phyloP scores from a whole-genome alignment of 2,329 filamentous ascomycete species.

The Colletotrichum camelliae region DNA sequence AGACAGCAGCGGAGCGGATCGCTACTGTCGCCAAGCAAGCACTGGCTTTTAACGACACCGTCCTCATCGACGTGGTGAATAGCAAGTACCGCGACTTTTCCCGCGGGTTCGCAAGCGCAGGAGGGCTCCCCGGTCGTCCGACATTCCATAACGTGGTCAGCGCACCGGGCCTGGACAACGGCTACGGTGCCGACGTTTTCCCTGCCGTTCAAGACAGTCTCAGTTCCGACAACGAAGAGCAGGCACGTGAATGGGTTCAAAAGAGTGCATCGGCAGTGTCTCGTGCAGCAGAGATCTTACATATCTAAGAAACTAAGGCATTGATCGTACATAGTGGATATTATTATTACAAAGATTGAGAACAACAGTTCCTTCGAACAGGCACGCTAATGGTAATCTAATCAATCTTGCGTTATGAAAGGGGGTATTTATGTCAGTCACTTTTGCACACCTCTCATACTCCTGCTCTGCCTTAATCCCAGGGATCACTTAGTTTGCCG shows the following conservation, averaged over 20 bases:
- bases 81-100: slow-evolving; percentile 15
- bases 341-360: background rate
- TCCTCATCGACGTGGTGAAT: background rate
- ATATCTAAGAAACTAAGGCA: background rate
- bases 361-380: background rate
- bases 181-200: slow-evolving; percentile 9
- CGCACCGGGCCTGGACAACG: slow-evolving; percentile 3
- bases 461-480: background rate
- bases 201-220: slow-evolving; percentile 15
- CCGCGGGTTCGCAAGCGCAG: slow-evolving; percentile 12
- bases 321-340: background rate
- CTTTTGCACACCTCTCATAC: background rate
- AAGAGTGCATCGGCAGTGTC: slow-evolving; percentile 10
- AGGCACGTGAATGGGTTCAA: background rate
- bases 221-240: background rate
- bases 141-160: slow-evolving; percentile 16
- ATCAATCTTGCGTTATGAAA: background rate
- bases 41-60: slow-evolving; percentile 3
- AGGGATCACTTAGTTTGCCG: background rate
- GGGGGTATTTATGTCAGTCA: background rate
- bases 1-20: slow-evolving; percentile 2
- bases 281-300: background rate
- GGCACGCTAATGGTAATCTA: background rate
- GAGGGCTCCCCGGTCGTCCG: background rate
- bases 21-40: slow-evolving; percentile 1